Conservation (phyloP, 2,329 filamentous ascomycete genomes). For the Colletotrichum sp. region DNA sequence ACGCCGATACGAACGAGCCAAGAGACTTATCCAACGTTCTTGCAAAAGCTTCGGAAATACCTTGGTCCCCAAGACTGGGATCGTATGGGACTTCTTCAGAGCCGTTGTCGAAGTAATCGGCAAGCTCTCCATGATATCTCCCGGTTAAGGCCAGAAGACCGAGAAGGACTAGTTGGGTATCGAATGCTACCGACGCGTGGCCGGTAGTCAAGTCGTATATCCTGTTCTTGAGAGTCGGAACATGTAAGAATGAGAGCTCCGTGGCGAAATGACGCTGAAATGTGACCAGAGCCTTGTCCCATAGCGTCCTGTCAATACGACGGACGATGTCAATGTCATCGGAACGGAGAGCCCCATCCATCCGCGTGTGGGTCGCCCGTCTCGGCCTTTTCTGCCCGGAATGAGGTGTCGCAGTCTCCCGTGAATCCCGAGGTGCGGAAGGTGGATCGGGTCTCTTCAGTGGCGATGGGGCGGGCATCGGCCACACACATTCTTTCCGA, state of each 20-base stretch:
- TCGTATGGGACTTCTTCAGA: conserved; percentile 28
- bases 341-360: conserved; percentile 39
- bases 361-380: conserved; percentile 27
- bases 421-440: conserved; percentile 28
- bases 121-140: conserved; percentile 63
- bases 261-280: conserved; percentile 75
- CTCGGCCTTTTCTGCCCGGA: conserved; percentile 46
- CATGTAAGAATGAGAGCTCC: conserved; percentile 74
- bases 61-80: conserved; percentile 5
- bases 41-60: conserved; percentile 69
- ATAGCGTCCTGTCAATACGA: conserved; percentile 67
- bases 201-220: conserved; percentile 32
- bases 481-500: conserved; percentile 75
- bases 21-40: conserved; percentile 58
- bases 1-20: conserved; percentile 49
- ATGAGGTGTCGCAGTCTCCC: conserved; percentile 43
- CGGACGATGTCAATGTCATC: conserved; percentile 66
- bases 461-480: conserved; percentile 42
- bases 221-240: conserved; percentile 63
- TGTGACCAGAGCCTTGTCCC: conserved; percentile 72
- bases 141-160: conserved; percentile 73
- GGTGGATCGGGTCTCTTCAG: conserved; percentile 48
- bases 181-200: conserved; percentile 20
- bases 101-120: conserved; percentile 13
- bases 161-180: conserved; percentile 61